phyloP scores from a whole-genome alignment of 164 flowering plant genomes.

The Macadamia tetraphylla region DNA sequence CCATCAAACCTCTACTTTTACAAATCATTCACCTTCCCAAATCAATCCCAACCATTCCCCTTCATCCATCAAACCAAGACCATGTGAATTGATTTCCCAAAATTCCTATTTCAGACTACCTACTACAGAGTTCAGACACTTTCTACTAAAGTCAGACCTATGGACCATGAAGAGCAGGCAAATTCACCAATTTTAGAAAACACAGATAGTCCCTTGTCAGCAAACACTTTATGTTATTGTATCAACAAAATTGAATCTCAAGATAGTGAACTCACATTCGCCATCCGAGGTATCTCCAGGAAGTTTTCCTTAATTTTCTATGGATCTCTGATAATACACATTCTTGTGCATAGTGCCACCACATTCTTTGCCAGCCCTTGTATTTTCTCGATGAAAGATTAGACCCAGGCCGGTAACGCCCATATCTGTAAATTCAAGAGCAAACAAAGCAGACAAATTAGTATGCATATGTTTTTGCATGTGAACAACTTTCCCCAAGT shows the following conservation, averaged over 20 bases:
- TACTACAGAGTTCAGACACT: too few species aligned
- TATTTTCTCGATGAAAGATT: conserved; percentile 45
- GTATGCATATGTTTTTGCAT: not conserved
- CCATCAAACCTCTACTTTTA: too few species aligned
- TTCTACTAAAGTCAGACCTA: too few species aligned
- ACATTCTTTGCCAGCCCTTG: conserved; percentile 71
- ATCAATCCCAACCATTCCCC: too few species aligned
- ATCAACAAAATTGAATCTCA: not conserved
- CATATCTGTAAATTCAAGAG: conserved; percentile 48
- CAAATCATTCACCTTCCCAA: too few species aligned
- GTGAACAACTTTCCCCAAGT: not conserved
- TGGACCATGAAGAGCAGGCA: not conserved
- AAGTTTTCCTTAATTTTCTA: conserved; percentile 55
- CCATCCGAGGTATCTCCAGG: conserved; percentile 73
- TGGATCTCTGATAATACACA: conserved; percentile 78
- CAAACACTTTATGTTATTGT: not conserved
- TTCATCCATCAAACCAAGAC: too few species aligned
- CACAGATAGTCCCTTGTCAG: too few species aligned
- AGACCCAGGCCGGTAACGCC: conserved; percentile 75
- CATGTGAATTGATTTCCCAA: too few species aligned
- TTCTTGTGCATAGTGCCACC: conserved; percentile 95
- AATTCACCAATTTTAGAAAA: not conserved
- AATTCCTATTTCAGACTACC: too few species aligned
- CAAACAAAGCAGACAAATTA: conserved; percentile 7
- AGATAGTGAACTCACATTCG: conserved; percentile 55